Evolutionary conservation across 2,329 filamentous ascomycete genomes (phyloP), one percentile per base, ranked within the genome.

Genomic region (Phialocephala sp.): DNA sequence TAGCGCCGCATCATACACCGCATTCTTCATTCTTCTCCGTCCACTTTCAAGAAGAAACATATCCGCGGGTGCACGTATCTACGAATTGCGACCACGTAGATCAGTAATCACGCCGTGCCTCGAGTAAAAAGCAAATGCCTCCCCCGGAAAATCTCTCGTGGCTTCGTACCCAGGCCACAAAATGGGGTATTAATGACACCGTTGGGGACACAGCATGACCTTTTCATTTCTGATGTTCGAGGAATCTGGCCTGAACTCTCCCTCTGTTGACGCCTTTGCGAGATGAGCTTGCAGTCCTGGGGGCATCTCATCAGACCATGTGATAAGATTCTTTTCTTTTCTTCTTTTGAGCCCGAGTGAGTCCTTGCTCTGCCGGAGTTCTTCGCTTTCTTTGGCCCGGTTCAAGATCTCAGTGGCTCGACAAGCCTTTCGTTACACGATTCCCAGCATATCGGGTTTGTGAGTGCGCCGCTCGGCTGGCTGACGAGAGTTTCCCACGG

Each of bases 151-250:
- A 50, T 22, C 6, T 50, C 45, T 24, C 18, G 4, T 47, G 43
- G n/a, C n/a, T 50, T 20, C 18, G n/a, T 50, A 4, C 11, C 20
- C 45, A 20, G 52, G 24, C 24, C 11, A 35, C 27, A 24, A 36
- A 11, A 55, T 55, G 52, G 24, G 52, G 24, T 35, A 24, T 55
- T 55, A 12, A 55, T 55, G 50, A 55, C 50, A n/a, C 24, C 47
- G 35, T 35, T 15, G 52, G 24, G 52, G 11, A 22, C 27, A 36
- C 20, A 50, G 20, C 6, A 15, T 54, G 47, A n/a, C 20, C 27
- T 54, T 55, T 27, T 36, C 24, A 55, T 36, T 36, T 55, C 24
- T 24, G 52, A 55, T 55, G 52, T 55, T 55, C 35, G 52, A 55
- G 27, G 27, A 6, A 32, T 32, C 27, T 32, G 6, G 3, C 27